Evolutionary conservation across 441 rosid species (phyloP), one percentile per base, ranked within the genome.

Genomic region (Biscutella laevigata): DNA sequence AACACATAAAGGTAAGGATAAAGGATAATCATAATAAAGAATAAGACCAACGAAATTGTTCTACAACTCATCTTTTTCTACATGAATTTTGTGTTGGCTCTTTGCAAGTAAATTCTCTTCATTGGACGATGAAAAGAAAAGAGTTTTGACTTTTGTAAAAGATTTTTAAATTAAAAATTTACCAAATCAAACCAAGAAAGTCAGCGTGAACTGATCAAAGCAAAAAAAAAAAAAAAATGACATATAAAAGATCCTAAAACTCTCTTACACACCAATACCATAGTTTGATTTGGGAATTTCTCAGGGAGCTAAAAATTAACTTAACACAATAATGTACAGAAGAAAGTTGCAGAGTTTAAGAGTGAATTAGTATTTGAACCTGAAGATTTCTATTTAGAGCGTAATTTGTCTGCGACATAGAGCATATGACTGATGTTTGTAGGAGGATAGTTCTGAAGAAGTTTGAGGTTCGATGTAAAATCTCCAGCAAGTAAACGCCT

Each of bases 401-500:
- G 86, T 74, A 91, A 62, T 68, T 91, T 88, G 73, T 83, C 83
- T 45, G 98, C 98, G 16, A 91, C 95, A 60, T 84, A 87, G 33
- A 90, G 81, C 75, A 90, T 59, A 73, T 90, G 98, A 61, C 84
- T 81, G 75, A 87, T 77, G 72, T 84, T 90, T 51, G 95, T 68
- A 9, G 95, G 81, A 10, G 96, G 98, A 57, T 87, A 90, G 60
- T 77, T 68, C 59, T 90, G 98, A 28, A 90, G 89, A 19, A 87
- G 83, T 77, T 84, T 83, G 25, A 90, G 98, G 67, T 81, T 88
- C 9, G 94, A 81, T 14, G 96, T 91, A 77, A 91, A 91, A 75
- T 91, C 98, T 58, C 96, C 96, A 0, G 94, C 98, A 27, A 91
- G 83, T 10, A 91, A 71, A 36, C 96, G 94, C 44, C 90, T 78